Evolutionary conservation across 1,284 basidiomycete genomes (phyloP).

Genomic region (Leccinum idahoense): DNA sequence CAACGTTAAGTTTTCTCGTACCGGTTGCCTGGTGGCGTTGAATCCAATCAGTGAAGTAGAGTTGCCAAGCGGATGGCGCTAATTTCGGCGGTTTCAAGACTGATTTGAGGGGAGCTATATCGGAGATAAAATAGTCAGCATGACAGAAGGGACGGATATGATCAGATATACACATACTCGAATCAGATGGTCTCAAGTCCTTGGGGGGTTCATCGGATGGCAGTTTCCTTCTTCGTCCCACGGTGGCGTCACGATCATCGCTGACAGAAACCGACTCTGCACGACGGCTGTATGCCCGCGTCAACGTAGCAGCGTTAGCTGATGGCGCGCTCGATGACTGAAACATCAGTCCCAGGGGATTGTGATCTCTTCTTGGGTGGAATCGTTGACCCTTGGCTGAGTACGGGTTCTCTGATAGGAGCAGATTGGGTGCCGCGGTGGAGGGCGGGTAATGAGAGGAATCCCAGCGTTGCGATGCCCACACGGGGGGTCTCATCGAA

Average conservation of each 20-base stretch:
- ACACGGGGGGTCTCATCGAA: slow-evolving; percentile 46
- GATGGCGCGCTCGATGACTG: slow-evolving; percentile 70
- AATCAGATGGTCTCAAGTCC: slow-evolving; percentile 29
- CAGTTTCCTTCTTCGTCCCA: slow-evolving; percentile 58
- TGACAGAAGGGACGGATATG: slow-evolving; percentile 29
- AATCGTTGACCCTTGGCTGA: slow-evolving; percentile 28
- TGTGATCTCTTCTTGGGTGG: slow-evolving; percentile 35
- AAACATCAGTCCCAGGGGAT: slow-evolving; percentile 61
- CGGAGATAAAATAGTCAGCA: slow-evolving; percentile 24
- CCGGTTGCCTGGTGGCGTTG: slow-evolving; percentile 79
- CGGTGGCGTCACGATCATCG: slow-evolving; percentile 67
- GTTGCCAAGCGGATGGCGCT: slow-evolving; percentile 93
- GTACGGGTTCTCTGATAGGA: slow-evolving; percentile 38
- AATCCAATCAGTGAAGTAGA: slow-evolving; percentile 96
- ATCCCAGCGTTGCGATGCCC: slow-evolving; percentile 64
- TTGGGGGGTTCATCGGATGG: slow-evolving; percentile 40
- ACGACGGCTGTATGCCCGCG: slow-evolving; percentile 56
- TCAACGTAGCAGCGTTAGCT: slow-evolving; percentile 38
- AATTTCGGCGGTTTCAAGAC: slow-evolving; percentile 34
- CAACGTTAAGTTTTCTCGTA: slow-evolving; percentile 86
- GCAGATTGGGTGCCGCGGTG: slow-evolving; percentile 37
- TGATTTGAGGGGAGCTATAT: slow-evolving; percentile 55
- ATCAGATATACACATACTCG: slow-evolving; percentile 26
- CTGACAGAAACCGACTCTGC: slow-evolving; percentile 57
- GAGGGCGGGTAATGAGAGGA: slow-evolving; percentile 30